Base-by-base conservation (phyloP, 495 filamentous ascomycete species). In the Hyaloscypha bicolor region DNA sequence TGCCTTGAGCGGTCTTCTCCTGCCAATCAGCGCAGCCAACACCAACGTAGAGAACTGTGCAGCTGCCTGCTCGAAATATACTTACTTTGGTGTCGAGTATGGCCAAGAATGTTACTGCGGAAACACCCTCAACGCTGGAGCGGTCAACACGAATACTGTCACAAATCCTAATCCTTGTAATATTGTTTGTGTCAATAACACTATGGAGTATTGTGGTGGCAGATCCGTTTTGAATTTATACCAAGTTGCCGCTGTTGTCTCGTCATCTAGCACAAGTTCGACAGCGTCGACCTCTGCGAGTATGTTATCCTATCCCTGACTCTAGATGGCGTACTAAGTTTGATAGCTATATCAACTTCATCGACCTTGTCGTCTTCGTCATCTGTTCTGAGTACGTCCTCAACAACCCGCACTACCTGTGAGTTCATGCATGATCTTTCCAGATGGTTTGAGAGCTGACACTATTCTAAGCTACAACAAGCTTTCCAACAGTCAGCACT, bases 31-130 rank as follows among this genome's bases (percentile, higher is more conserved):
- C 35, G 33, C 56, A 52, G 45, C 35, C 32, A 59, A 60, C 35
- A 57, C 42, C 9, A 39, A 32, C n/a, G 70, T 82, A 19, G 80
- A 84, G 67, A 68, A 45, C 30, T 71, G 69, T 60, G 58, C 57
- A 22, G 65, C 69, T 35, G 55, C 55, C 16, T 71, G 69, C 35
- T 66, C 60, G 14, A 32, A 29, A 31, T 70, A 62, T 45, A 48
- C 37, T 1, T 73, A 72, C 59, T 69, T 68, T 32, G 73, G 73
- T 25, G 35, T 73, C 14, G 73, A 75, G 56, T 75, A 73, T 55
- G 62, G 68, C 25, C 60, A 66, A 35, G 73, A 73, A 57, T 82
- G 80, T 60, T 86, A 80, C 62, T 86, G 83, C 70, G 83, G 82
- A 31, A 80, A 85, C 73, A 71, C 67, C 52, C 74, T 83, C 9